A percentile compares a stretch with the other conserved stretches of the same genome.
Evolutionary conservation across 177 flowering plant genomes (phyloP).

Genomic region (Tripterygium wilfordii): DNA sequence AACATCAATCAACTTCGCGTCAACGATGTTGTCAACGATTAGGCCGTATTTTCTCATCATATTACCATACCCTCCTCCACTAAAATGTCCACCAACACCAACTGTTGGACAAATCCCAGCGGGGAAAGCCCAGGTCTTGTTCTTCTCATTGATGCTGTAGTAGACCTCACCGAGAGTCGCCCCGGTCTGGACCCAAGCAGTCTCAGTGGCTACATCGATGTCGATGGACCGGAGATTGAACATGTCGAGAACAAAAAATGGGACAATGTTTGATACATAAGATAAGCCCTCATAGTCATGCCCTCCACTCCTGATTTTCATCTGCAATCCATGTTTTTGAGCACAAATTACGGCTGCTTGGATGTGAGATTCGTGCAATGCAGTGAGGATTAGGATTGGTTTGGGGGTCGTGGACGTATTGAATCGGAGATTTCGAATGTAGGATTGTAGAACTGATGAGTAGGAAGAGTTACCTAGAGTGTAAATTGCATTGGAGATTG

Average conservation of each 20-base stretch:
- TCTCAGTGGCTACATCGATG: conserved; percentile 12
- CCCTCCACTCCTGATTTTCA: conserved; percentile 32
- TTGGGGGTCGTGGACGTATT: conserved; percentile 15
- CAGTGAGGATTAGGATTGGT: conserved; percentile 18
- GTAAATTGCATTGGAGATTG: conserved; percentile 5
- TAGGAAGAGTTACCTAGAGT: conserved; percentile 9
- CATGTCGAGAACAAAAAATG: conserved; percentile 23
- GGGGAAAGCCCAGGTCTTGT: conserved; percentile 21
- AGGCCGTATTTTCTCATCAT: conserved; percentile 23
- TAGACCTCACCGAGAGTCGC: conserved; percentile 34
- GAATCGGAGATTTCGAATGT: conserved; percentile 22
- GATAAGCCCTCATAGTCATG: conserved; percentile 33
- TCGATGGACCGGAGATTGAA: conserved; percentile 14
- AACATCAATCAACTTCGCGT: conserved; percentile 17
- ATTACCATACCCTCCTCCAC: conserved; percentile 27
- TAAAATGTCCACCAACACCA: conserved; percentile 27
- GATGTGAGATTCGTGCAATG: conserved; percentile 18
- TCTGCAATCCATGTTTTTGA: conserved; percentile 5
- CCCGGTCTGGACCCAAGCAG: conserved; percentile 30
- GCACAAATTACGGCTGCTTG: conserved; percentile 18
- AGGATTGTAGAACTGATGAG: conserved; percentile 3
- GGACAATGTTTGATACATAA: conserved; percentile 10
- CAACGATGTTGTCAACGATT: conserved; percentile 18
- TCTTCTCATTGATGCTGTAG: conserved; percentile 21
- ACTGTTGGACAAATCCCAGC: conserved; percentile 31